phyloP scores from a whole-genome alignment of 108 stramenopile species.

The Conticribra weissflogii region DNA sequence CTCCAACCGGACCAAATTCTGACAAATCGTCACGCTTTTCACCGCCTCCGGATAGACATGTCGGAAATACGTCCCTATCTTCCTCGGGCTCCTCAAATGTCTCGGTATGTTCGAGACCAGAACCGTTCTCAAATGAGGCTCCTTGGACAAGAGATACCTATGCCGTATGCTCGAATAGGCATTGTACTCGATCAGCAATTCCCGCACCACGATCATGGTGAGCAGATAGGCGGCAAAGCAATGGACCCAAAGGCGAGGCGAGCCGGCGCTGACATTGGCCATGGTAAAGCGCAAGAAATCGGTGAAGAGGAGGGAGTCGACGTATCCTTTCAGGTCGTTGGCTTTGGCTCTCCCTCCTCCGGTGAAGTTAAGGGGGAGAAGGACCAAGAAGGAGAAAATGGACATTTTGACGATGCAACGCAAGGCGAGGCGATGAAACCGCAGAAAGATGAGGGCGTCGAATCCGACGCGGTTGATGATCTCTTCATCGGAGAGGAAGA shows the following conservation, averaged over 20 bases:
- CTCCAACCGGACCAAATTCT: constrained; percentile 80
- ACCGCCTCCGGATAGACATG: constrained; percentile 91
- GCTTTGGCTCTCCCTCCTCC: constrained; percentile 82
- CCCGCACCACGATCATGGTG: constrained; percentile 81
- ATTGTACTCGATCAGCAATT: constrained; percentile 85
- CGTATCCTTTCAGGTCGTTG: constrained; percentile 72
- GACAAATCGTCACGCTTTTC: constrained; percentile 83
- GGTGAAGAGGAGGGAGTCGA: constrained; percentile 72
- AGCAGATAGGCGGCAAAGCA: constrained; percentile 86
- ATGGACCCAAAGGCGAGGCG: constrained; percentile 87
- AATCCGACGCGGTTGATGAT: constrained; percentile 90
- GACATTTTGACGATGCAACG: constrained; percentile 91
- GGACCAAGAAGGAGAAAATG: constrained; percentile 80
- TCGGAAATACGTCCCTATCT: constrained; percentile 79
- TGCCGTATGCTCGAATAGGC: constrained; percentile 88
- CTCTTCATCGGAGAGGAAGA: constrained; percentile 86
- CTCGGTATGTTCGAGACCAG: constrained; percentile 87
- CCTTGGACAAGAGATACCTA: constrained; percentile 78
- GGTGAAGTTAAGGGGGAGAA: constrained; percentile 87
- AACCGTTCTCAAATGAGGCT: constrained; percentile 88
- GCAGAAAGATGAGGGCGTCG: constrained; percentile 84
- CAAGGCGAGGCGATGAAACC: constrained; percentile 87
- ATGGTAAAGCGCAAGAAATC: constrained; percentile 90
- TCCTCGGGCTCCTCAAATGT: constrained; percentile 79
- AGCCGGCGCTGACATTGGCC: constrained; percentile 81